A percentile compares a stretch with the other conserved stretches of the same genome.
Conservation (phyloP, 768 basidiomycete species). For the Rhodotorula taiwanensis region DNA sequence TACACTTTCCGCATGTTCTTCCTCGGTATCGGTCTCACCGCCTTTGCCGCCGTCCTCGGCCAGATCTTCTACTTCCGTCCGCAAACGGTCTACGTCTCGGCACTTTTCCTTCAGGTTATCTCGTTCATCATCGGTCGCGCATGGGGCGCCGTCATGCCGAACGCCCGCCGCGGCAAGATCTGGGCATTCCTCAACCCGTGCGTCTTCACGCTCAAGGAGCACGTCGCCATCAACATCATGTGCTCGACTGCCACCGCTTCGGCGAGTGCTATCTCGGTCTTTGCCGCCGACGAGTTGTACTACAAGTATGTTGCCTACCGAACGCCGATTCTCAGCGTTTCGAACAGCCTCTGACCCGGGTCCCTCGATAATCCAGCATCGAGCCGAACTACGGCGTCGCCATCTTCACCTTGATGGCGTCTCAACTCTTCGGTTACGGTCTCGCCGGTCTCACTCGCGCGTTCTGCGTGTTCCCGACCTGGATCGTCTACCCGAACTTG, state of each 20-base stretch:
- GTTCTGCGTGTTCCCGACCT: conserved; percentile 34
- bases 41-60: conserved; percentile 41
- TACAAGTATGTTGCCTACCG: not conserved
- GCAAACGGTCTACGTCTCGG: conserved; percentile 40
- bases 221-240: conserved; percentile 26
- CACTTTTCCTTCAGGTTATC: conserved; percentile 44
- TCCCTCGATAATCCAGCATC: conserved; percentile 37
- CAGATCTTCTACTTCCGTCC: conserved; percentile 49
- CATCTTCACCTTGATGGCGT: conserved; percentile 43
- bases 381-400: conserved; percentile 42
- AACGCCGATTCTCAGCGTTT: not conserved
- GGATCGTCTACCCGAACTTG: conserved; percentile 34
- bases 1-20: conserved; percentile 43
- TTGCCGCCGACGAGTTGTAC: conserved; percentile 30
- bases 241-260: conserved; percentile 30
- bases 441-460: not conserved
- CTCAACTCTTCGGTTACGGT: conserved; percentile 42
- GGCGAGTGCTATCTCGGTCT: conserved; percentile 31
- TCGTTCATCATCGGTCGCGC: conserved; percentile 41
- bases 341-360: not conserved
- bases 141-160: conserved; percentile 32
- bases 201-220: conserved; percentile 44
- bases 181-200: conserved; percentile 43
- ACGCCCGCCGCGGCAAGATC: conserved; percentile 38
- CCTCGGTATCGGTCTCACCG: conserved; percentile 42